These are phyloP conservation scores for Nakazawaea ernobii DNA, from an alignment of 805 yeast species.

Conservation along the genomic window DNA sequence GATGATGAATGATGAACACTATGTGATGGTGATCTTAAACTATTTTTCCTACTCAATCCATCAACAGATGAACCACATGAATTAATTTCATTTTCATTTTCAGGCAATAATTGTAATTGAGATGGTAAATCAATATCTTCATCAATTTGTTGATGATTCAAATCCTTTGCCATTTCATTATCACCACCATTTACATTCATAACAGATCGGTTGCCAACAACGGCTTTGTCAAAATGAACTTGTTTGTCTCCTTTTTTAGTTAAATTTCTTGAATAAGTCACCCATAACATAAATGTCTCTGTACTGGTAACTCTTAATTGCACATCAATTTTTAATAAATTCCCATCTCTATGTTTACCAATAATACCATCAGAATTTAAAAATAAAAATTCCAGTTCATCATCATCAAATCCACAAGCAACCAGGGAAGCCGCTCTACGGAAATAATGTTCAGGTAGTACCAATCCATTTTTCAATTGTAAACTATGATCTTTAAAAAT, in stretches of 20 bases:
- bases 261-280: slow-evolving; percentile 63
- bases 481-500: slow-evolving; percentile 33
- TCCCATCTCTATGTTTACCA: slow-evolving; percentile 70
- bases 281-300: slow-evolving; percentile 68
- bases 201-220: slow-evolving; percentile 1
- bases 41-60: slow-evolving; percentile 15
- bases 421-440: slow-evolving; percentile 54
- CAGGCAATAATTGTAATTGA: slow-evolving; percentile 44
- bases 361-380: slow-evolving; percentile 59
- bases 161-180: not conserved
- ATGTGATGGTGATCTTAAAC: slow-evolving; percentile 7
- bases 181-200: slow-evolving; percentile 1
- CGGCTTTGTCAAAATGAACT: slow-evolving; percentile 7
- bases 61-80: slow-evolving; percentile 22
- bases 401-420: slow-evolving; percentile 21
- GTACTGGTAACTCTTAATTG: slow-evolving; percentile 68
- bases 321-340: slow-evolving; percentile 59
- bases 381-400: slow-evolving; percentile 45
- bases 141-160: slow-evolving; percentile 6
- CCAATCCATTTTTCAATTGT: slow-evolving; percentile 51
- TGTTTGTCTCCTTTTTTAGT: not conserved
- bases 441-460: slow-evolving; percentile 87
- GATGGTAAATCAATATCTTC: slow-evolving; percentile 38
- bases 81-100: slow-evolving; percentile 27
- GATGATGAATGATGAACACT: slow-evolving; percentile 5